Base-by-base conservation (phyloP, 768 basidiomycete species). In the Clavulina sp. region DNA sequence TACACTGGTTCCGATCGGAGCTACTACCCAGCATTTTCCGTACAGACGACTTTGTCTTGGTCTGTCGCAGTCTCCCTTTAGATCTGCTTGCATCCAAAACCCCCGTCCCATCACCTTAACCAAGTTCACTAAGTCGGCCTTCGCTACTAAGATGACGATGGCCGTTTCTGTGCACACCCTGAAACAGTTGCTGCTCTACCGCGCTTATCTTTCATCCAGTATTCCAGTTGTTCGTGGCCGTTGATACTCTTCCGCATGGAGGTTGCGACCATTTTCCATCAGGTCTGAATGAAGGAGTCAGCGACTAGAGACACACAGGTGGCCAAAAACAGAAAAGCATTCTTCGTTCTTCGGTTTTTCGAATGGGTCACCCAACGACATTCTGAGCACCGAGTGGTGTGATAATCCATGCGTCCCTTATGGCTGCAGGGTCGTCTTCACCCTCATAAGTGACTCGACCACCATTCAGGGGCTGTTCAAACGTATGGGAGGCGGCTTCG, bases 271-370 rank as follows among this genome's bases (percentile, higher is more conserved):
- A 81, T 91, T 60, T 99, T 95, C 89, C 89, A 95, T 68, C 92
- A 92, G 68, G 91, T 97, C 51, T 87, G 91, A n/a, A 96, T 97
- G 92, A 93, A 93, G 70, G 95, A 99, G 88, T 99, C 52, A 95
- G 97, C 69, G 95, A 97, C 64, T 87, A 93, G 63, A n/a, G n/a
- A n/a, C n/a, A 96, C 97, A 88, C 84, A 91, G 68, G 84, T 81
- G 59, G 89, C 96, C 31, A 84, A 92, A 69, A 87, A 77, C 76
- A 95, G 93, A 77, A 95, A 96, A 74, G 84, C 88, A 31, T 82
- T 87, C 4, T 92, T 95, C 74, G 96, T 96, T 61, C 91, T 96
- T 58, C 93, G 97, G 68, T 99, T n/a, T n/a, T n/a, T n/a, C n/a
- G n/a, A n/a, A n/a, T n/a, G n/a, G 95, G 95, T 97, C 97, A 58